phyloP scores from a whole-genome alignment of 2,329 filamentous ascomycete genomes.

The Penicillium psychrosexuale region DNA sequence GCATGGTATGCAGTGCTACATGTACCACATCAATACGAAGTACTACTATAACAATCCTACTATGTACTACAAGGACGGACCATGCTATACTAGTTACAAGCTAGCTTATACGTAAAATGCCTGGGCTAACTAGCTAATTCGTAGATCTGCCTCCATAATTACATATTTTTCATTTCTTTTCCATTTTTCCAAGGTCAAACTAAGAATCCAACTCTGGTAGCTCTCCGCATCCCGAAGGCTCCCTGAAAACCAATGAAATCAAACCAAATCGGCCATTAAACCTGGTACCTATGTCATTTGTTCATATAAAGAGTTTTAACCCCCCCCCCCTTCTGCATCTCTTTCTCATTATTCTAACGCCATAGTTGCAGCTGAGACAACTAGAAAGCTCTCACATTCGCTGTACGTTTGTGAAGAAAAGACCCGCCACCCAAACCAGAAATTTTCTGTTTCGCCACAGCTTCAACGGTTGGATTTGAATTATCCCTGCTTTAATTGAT shows the following conservation, averaged over 20 bases:
- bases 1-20: not conserved
- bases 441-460: not conserved
- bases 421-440: slow-evolving; percentile 4
- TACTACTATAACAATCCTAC: not conserved
- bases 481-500: slow-evolving; percentile 4
- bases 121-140: not conserved
- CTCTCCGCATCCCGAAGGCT: slow-evolving; percentile 9
- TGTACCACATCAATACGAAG: not conserved
- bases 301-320: slow-evolving; percentile 15
- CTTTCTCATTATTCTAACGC: slow-evolving; percentile 16
- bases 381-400: slow-evolving; percentile 17
- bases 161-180: not conserved
- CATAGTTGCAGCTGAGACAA: slow-evolving; percentile 19
- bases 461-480: not conserved
- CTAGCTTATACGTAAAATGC: not conserved
- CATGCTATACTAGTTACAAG: not conserved
- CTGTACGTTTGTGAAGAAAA: not conserved
- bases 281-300: not conserved
- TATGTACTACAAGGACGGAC: not conserved
- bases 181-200: not conserved
- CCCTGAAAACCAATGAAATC: not conserved
- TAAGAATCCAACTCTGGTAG: slow-evolving; percentile 1
- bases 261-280: not conserved
- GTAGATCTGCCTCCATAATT: slow-evolving; percentile 4
- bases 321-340: slow-evolving; percentile 1